Conservation (phyloP, 2,329 filamentous ascomycete genomes). For the Tolypocladium sp. region DNA sequence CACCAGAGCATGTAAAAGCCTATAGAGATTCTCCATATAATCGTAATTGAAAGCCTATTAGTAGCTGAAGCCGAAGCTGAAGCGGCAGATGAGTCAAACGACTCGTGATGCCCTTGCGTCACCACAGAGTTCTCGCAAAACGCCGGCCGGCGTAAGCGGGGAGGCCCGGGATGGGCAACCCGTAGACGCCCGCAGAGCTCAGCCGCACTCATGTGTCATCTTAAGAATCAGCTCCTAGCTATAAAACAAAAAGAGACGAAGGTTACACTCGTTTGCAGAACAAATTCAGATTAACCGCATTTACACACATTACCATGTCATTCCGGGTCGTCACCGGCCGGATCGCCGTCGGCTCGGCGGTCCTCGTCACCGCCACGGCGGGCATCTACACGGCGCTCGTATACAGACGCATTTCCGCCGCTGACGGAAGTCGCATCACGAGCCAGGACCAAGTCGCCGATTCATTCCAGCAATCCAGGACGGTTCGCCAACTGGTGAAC, state of each 20-base stretch:
- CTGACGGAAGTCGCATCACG: slow-evolving; percentile 8
- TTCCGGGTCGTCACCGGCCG: neutral
- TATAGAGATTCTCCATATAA: neutral
- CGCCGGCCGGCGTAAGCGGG: neutral
- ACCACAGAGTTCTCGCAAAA: neutral
- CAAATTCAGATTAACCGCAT: neutral
- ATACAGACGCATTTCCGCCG: neutral
- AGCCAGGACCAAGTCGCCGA: slow-evolving; percentile 9
- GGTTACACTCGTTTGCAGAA: neutral
- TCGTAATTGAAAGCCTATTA: neutral
- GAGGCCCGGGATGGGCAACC: neutral
- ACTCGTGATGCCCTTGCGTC: neutral
- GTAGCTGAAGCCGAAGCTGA: neutral
- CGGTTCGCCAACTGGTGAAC: slow-evolving; percentile 16
- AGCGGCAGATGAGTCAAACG: neutral
- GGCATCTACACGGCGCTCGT: slow-evolving; percentile 2
- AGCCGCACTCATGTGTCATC: neutral
- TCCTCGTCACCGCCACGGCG: neutral
- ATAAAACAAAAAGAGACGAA: neutral
- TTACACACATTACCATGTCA: neutral
- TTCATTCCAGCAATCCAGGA: slow-evolving; percentile 12
- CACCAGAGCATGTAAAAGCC: neutral
- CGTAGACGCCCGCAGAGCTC: neutral
- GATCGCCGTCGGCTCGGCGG: neutral
- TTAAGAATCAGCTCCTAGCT: neutral